A percentile compares a stretch with the other conserved stretches of the same genome.
Evolutionary conservation across 208 protist species (phyloP).

Genomic region (Crithidia bombi): DNA sequence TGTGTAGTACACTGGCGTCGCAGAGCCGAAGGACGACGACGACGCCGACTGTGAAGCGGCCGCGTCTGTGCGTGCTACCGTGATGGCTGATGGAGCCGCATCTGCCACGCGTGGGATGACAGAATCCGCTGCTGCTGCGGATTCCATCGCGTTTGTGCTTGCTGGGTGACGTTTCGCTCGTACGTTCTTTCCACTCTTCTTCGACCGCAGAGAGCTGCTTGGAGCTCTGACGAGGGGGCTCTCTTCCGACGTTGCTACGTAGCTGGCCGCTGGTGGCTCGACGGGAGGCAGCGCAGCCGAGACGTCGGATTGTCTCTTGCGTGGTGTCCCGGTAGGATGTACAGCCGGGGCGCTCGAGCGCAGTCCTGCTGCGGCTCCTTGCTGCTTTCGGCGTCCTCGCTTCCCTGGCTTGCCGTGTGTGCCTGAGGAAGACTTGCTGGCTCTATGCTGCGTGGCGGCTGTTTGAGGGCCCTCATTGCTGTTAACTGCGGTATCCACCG

Average conservation of each 20-base stretch:
- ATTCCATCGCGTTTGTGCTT: not conserved
- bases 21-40: conserved; percentile 8
- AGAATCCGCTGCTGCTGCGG: not conserved
- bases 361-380: not conserved
- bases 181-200: not conserved
- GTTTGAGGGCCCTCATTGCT: not conserved
- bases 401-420: not conserved
- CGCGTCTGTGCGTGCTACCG: conserved; percentile 4
- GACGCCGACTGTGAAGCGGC: not conserved
- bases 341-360: not conserved
- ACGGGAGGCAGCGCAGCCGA: not conserved
- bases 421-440: not conserved
- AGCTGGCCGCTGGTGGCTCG: conserved; percentile 3
- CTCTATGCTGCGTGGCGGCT: not conserved
- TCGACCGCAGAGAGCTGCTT: not conserved
- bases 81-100: not conserved
- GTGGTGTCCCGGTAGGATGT: not conserved
- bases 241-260: not conserved
- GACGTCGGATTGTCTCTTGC: not conserved
- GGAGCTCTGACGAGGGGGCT: not conserved
- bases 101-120: not conserved
- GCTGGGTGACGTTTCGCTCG: not conserved
- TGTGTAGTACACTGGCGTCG: conserved; percentile 44
- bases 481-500: not conserved
- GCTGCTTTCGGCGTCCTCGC: conserved; percentile 18